Base-by-base conservation (phyloP, 2,329 filamentous ascomycete species). In the Rachicladosporium sp. region DNA sequence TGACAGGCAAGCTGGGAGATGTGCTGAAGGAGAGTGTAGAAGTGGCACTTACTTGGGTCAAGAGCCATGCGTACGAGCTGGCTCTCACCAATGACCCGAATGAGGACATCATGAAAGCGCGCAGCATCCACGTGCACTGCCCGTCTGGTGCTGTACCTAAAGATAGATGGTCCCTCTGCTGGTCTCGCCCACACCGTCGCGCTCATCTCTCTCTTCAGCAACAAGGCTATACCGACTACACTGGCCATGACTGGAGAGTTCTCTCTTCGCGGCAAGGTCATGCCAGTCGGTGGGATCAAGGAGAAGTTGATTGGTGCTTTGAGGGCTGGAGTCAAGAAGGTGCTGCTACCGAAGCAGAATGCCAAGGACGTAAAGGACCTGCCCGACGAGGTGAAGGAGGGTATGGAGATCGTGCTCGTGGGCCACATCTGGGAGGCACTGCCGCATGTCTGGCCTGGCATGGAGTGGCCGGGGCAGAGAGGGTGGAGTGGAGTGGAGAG, bases 1-100 rank as follows among this genome's bases (percentile, higher is more conserved):
- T 98, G 19, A 98, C 91, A 1, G 91, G 91, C 46, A 96, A 93
- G 60, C 77, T 98, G 5, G 91, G 91, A 46, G 88, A 95, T 51
- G 91, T 98, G 23, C 76, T 98, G 43, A 96, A 96, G 64, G 91
- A 98, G 63, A 89, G 81, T 46, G 91, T 96, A 32, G 89, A 96
- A 61, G 91, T 98, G 12, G 91, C 91, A 9, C 71, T 96, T 27
- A 89, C 82, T 10, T 98, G 91, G 91, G 91, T 98, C 37, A 95
- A 95, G 62, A 84, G 86, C 3, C 89, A 98, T 59, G 88, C 89
- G 2, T 95, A 82, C 55, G 85, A 93, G 55, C 71, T 98, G 9
- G 87, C 87, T 7, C 69, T 98, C 31, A 87, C 85, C 3, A 70
- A 79, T 41, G 79, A 87, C 46, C 81, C 82, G 6, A 77, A 77